Evolutionary conservation across 192 early-diverging fungal genomes (phyloP).

Genomic region (Mortierella antarctica): DNA sequence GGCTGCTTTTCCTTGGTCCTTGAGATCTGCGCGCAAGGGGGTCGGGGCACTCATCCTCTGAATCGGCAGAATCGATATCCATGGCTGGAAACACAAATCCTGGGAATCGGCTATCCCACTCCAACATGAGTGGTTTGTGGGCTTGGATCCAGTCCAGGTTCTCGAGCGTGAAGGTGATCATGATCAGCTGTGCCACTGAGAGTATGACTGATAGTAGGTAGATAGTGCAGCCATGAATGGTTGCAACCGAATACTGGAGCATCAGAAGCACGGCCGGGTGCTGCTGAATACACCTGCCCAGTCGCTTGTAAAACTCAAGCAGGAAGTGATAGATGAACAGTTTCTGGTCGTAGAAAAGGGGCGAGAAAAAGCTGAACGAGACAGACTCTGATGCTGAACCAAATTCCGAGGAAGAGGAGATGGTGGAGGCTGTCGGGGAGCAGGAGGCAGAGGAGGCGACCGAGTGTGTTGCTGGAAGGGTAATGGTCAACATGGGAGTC

Average conservation of each 20-base stretch:
- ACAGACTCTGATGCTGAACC: slow-evolving; percentile 9
- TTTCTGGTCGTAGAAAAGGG: slow-evolving; percentile 47
- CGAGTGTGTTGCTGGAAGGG: not conserved
- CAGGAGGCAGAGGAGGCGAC: slow-evolving; percentile 10
- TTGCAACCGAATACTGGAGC: slow-evolving; percentile 43
- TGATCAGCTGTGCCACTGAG: slow-evolving; percentile 36
- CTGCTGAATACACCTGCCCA: slow-evolving; percentile 13
- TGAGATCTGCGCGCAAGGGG: too few species aligned
- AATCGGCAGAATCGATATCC: slow-evolving; percentile 25
- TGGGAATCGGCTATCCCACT: slow-evolving; percentile 43
- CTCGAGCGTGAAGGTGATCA: slow-evolving; percentile 42
- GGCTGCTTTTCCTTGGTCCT: slow-evolving; percentile 2
- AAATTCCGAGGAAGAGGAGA: not conserved
- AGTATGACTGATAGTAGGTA: slow-evolving; percentile 40
- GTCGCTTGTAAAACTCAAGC: slow-evolving; percentile 11
- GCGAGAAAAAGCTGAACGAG: slow-evolving; percentile 39
- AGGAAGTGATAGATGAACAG: slow-evolving; percentile 35
- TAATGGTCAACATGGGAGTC: not conserved
- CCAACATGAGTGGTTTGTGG: slow-evolving; percentile 38
- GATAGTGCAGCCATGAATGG: slow-evolving; percentile 28
- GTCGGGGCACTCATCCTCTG: not conserved
- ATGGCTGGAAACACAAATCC: slow-evolving; percentile 48
- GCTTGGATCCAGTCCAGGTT: slow-evolving; percentile 49
- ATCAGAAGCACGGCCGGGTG: slow-evolving; percentile 26
- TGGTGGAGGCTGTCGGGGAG: slow-evolving; percentile 19